Base-by-base conservation (phyloP, 2,329 filamentous ascomycete genomes). In the Chaetomiaceae sp. region DNA sequence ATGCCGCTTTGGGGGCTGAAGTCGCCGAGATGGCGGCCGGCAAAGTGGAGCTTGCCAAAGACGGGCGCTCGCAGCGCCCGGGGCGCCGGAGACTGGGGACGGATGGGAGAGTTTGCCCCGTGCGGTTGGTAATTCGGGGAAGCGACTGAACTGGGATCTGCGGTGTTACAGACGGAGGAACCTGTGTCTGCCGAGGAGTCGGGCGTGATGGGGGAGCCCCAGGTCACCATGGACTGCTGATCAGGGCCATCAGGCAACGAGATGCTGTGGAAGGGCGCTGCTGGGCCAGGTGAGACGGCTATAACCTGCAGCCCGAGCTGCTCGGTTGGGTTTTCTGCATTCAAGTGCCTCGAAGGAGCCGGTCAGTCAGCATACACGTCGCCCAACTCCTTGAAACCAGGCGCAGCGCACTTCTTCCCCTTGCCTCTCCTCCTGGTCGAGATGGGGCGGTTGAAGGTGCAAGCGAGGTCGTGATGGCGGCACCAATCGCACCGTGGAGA, bases 401-500 rank as follows among this genome's bases (percentile, higher is more conserved):
- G n/a, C 17, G 9, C 6, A 17, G 34, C 42, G n/a, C 38, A 49
- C 50, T 53, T 52, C 33, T 53, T 58, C 4, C 48, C 49, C 27
- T 53, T 48, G 8, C 45, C 55, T 37, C 50, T 45, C 44, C 47
- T 44, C 15, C 51, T 31, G 6, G 53, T 55, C 23, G 52, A 51
- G 17, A 58, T 55, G 11, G 47, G 61, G 40, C 45, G 71, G 43
- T 47, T 68, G 60, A 77, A 79, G 7, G 74, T 78, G 63, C 77
- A 80, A 17, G 69, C 61, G 19, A 75, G 66, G 50, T 69, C 64
- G 57, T 78, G 76, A 61, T 78, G 74, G 46, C 66, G 69, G 60
- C 76, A 79, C 75, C 75, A 79, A 61, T 79, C 74, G 64, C 76
- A 79, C 45, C 69, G 66, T 3, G 72, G 71, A 9, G 67, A 55